A percentile compares a stretch with the other conserved stretches of the same genome.
Conservation (phyloP, 148 eudicot genomes). For the Spergularia bocconei region DNA sequence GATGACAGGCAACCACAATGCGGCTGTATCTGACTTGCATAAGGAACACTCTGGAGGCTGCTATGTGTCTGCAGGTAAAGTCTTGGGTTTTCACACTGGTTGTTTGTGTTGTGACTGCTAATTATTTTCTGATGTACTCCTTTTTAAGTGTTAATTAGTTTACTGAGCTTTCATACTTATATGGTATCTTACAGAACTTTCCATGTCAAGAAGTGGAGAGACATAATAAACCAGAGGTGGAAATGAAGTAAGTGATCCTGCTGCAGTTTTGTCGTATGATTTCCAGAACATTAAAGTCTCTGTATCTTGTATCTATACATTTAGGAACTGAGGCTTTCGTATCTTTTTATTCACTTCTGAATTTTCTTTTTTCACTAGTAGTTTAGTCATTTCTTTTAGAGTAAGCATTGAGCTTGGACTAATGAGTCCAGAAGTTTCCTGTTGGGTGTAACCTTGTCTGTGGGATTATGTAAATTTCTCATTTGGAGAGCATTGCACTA, state of each 20-base stretch:
- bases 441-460: not conserved
- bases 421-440: not conserved
- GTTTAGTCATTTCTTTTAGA: not conserved
- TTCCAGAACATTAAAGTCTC: not conserved
- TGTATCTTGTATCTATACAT: not conserved
- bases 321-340: not conserved
- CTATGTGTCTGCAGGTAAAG: slow-evolving; percentile 82
- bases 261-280: not conserved
- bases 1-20: slow-evolving; percentile 61
- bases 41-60: slow-evolving; percentile 88
- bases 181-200: slow-evolving; percentile 61
- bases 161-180: slow-evolving; percentile 9
- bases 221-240: slow-evolving; percentile 97
- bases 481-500: not conserved
- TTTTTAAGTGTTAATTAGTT: not conserved
- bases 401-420: not conserved
- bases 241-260: slow-evolving; percentile 59
- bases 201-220: slow-evolving; percentile 99
- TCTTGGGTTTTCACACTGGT: slow-evolving; percentile 7
- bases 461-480: not conserved
- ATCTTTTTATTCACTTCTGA: not conserved
- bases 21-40: slow-evolving; percentile 81
- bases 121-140: not conserved
- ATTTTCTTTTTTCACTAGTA: not conserved
- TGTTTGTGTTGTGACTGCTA: not conserved